A percentile compares a stretch with the other conserved stretches of the same genome.
Conservation (phyloP, 2,329 filamentous ascomycete genomes). For the Fusarium illudens region DNA sequence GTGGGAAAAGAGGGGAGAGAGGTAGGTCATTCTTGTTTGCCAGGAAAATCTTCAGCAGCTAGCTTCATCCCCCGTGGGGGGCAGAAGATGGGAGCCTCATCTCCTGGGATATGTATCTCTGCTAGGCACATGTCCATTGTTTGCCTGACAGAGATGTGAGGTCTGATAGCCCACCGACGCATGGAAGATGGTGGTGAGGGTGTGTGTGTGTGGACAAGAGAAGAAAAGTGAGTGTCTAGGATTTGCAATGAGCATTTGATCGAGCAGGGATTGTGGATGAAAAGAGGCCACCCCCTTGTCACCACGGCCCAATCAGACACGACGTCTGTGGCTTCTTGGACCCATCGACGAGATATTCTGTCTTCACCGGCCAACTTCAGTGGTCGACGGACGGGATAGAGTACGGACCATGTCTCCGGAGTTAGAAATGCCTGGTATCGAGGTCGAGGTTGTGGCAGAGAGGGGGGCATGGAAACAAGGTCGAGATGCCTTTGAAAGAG, state of each 20-base stretch:
- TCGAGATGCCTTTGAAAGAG: neutral
- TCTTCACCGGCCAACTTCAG: conserved; percentile 24
- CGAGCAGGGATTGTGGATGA: conserved; percentile 1
- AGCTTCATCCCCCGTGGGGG: neutral
- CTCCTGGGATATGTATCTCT: neutral
- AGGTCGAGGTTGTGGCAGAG: neutral
- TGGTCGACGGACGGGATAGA: conserved; percentile 3
- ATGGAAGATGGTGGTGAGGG: neutral
- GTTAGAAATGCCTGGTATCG: neutral
- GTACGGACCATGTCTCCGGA: neutral
- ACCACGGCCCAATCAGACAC: conserved; percentile 7
- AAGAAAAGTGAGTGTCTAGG: neutral
- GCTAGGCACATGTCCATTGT: neutral
- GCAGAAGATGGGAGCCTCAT: neutral
- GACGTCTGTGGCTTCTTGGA: neutral
- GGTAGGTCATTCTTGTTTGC: neutral
- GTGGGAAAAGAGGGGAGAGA: neutral
- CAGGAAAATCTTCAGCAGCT: neutral
- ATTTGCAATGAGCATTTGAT: conserved; percentile 21
- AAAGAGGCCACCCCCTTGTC: conserved; percentile 16
- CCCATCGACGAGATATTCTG: conserved; percentile 21
- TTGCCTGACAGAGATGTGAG: neutral
- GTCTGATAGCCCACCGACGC: too few species aligned
- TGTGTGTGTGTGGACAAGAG: neutral
- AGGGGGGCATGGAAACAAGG: neutral